Evolutionary conservation across 2,329 filamentous ascomycete genomes (phyloP), one percentile per base, ranked within the genome.

Genomic region (Trichoderma breve): DNA sequence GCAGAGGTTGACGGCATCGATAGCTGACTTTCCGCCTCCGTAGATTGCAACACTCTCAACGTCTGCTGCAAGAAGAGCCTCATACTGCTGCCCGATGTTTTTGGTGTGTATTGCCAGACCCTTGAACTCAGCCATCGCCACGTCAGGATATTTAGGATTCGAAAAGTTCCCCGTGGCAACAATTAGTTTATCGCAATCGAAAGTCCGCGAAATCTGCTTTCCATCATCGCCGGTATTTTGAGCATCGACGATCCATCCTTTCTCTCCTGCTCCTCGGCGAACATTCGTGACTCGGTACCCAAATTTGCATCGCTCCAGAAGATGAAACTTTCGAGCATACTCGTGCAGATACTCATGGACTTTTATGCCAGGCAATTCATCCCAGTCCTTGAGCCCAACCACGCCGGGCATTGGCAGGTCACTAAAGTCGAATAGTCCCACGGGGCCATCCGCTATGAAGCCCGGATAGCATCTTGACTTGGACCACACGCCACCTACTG

Each of bases 381-480:
- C 64, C 64, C 64, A 67, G 14, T 39, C 26, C 14, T 67, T 67
- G 21, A 67, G 64, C 8, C 64, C 64, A 3, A 67, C 32, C 2
- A 67, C 64, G 7, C 51, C 12, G 1, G 64, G 24, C 64, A 67
- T 67, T 8, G 64, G 64, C 28, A 67, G 18, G 32, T 67, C 64
- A 3, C 64, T 67, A 28, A 67, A 67, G 64, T 67, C 64, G n/a
- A 67, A 67, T 14, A 67, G 6, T n/a, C 64, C 64, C 6, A 67
- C 64, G 9, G 64, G 64, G 15, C 64, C 64, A 57, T 67, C 64
- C 32, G 64, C 64, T 28, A 67, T 67, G 51, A 67, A 67, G 15
- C 64, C 64, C 11, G 64, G 64, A 28, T 67, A 67, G 24, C 64
- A 67, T 57, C 64, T 57, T 39, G 64, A 51, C 32, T 67, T 67